Conservation (phyloP, 2,329 filamentous ascomycete species). For the Dactylellina cionopaga region DNA sequence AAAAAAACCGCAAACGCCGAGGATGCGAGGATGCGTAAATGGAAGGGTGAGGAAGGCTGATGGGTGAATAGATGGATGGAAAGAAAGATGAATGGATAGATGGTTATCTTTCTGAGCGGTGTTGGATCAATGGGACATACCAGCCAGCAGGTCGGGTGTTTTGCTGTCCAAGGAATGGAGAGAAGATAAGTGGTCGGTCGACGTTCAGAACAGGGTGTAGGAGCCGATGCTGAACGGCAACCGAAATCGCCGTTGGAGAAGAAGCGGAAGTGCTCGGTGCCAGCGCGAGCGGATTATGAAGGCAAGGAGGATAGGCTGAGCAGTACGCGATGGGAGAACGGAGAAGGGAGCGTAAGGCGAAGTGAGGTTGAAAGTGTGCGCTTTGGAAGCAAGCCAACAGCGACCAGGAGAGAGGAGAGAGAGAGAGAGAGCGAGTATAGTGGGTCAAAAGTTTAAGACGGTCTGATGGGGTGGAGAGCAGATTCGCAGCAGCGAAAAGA, state of each 20-base stretch:
- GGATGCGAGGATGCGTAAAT: slow-evolving; percentile 5
- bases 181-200: slow-evolving; percentile 41
- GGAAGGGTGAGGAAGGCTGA: slow-evolving; percentile 14
- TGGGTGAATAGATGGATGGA: slow-evolving; percentile 8
- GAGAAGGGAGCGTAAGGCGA: neutral
- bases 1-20: slow-evolving; percentile 2
- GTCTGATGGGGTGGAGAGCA: neutral
- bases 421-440: neutral
- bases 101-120: slow-evolving; percentile 26
- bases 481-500: neutral
- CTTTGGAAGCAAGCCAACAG: slow-evolving; percentile 22
- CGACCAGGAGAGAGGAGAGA: slow-evolving; percentile 10
- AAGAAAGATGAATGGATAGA: slow-evolving; percentile 10
- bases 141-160: slow-evolving; percentile 51
- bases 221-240: slow-evolving; percentile 38
- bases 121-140: slow-evolving; percentile 52
- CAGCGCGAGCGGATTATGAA: slow-evolving; percentile 48
- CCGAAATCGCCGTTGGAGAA: slow-evolving; percentile 10
- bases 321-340: slow-evolving; percentile 32
- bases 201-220: slow-evolving; percentile 27
- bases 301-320: slow-evolving; percentile 27
- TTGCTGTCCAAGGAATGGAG: slow-evolving; percentile 49
- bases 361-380: slow-evolving; percentile 25
- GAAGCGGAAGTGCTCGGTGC: slow-evolving; percentile 44
- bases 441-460: neutral